These are phyloP conservation scores for Aspergillus incahuasiensis DNA, from an alignment of 495 filamentous ascomycete species.

Conservation along the genomic window DNA sequence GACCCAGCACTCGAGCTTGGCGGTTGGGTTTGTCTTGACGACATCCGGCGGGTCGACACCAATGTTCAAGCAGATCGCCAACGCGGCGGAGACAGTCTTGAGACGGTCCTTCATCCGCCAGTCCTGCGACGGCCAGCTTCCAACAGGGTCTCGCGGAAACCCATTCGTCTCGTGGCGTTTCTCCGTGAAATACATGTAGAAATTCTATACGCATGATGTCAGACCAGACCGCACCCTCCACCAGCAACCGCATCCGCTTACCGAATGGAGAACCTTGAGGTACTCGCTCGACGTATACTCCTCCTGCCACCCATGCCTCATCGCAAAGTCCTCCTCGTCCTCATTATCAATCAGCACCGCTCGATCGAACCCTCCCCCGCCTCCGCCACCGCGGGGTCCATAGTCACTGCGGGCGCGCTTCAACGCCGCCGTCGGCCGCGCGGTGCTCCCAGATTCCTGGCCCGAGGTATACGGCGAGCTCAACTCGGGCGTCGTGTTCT, in stretches of 20 bases:
- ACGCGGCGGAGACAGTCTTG: conserved; percentile 92
- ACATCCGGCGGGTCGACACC: conserved; percentile 96
- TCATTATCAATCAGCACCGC: conserved; percentile 20
- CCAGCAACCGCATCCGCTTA: conserved; percentile 23
- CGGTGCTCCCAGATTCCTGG: conserved; percentile 28
- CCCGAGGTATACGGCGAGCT: conserved; percentile 27
- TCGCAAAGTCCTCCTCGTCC: conserved; percentile 49
- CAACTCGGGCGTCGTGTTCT: conserved; percentile 22
- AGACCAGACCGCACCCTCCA: neutral
- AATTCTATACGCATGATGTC: conserved; percentile 38
- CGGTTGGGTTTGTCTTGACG: conserved; percentile 86
- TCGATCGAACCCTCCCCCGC: conserved; percentile 23
- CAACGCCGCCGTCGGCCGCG: conserved; percentile 51
- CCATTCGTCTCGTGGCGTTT: conserved; percentile 97
- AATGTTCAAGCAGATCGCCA: conserved; percentile 93
- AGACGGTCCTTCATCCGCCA: conserved; percentile 96
- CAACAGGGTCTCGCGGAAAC: conserved; percentile 65
- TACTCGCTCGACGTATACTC: conserved; percentile 58
- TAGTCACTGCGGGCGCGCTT: conserved; percentile 71
- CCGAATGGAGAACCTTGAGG: conserved; percentile 54
- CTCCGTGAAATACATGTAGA: conserved; percentile 99
- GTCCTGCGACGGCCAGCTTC: conserved; percentile 66
- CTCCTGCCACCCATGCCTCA: conserved; percentile 61
- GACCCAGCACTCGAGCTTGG: conserved; percentile 94
- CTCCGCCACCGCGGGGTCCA: conserved; percentile 38